Evolutionary conservation across 2,329 filamentous ascomycete genomes (phyloP), one percentile per base, ranked within the genome.

Genomic region (Dactylellina cionopaga): DNA sequence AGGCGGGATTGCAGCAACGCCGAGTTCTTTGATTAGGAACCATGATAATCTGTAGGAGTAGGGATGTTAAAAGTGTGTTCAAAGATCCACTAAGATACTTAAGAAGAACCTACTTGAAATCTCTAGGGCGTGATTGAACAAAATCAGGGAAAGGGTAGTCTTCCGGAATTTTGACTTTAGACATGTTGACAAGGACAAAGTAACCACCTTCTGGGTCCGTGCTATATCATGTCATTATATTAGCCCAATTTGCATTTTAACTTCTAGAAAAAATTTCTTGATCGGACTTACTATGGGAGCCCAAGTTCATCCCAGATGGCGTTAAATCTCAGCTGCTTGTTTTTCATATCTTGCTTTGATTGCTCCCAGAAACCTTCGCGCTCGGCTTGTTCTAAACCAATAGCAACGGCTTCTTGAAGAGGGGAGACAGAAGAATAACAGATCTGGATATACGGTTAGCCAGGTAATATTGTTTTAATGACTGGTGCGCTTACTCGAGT

Each of bases 1-100:
- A 0, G 95, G 95, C 15, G 95, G 95, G 74, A 99, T 97, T 6
- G 94, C 93, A 1, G 95, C 95, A 25, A 99, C 92, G 7, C 95
- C 95, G 17, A 99, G 84, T 83, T 99, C 94, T 80, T 93, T 93
- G 81, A 99, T 99, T 77, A 97, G 82, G 83, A 98, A 98, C 94
- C 94, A 99, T 33, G 89, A 88, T 47, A 99, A 86, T 15, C 69
- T 72, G 43, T 5, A 13, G 22, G 15, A n/a, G 9, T 44, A n/a
- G 44, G 3, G 13, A 37, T 15, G 27, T 11, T 17, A 37, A 9
- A 37, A n/a, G 7, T 29, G 10, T 29, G 17, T 22, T 7, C 29
- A 68, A 24, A 27, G 29, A 25, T 4, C 11, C 3, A 22, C 5
- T 44, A 25, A n/a, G n/a, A 37, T 22, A 9, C 2, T 5, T 37